Base-by-base conservation (phyloP, 2,329 filamentous ascomycete species). In the Fusarium transvaalense region DNA sequence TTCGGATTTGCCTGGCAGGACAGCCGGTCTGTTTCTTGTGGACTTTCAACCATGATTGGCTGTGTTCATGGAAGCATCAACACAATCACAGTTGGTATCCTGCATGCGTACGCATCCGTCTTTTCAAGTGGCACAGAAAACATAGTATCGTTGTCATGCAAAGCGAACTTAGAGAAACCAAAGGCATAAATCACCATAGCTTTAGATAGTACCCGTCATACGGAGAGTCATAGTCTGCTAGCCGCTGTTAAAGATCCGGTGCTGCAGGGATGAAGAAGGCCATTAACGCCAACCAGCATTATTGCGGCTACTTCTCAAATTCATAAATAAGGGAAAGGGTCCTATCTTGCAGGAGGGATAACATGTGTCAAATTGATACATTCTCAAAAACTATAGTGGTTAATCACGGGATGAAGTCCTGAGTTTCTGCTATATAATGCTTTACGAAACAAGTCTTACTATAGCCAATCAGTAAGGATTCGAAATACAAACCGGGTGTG, bases 391-490 rank as follows among this genome's bases (percentile, higher is more conserved):
- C 8, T 8, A n/a, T 3, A 3, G 12, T 19, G 10, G 13, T 35
- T 17, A 25, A 31, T 15, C n/a, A 25, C 3, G 1, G 5, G 23
- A 31, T 13, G 2, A 5, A 14, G 15, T 4, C 4, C 1, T 1
- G 1, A 0, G 6, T 0, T 3, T 4, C 19, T 14, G 29, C 19
- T 34, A 72, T 72, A 72, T 72, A 72, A 15, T 0, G 1, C 4
- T 10, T 17, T 9, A 31, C 45, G 59, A 17, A 14, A 23, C 10
- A 1, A 0, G 7, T 4, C 27, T 6, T 35, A 34, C 4, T 55
- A 71, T 59, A 63, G 52, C 62, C 63, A 72, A 74, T 71, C 69
- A 68, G 45, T 35, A 64, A 41, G 52, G 62, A 54, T 53, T 58
- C 47, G 52, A 39, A 50, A 14, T 27, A 34, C 29, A 34, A 34